These are phyloP conservation scores for Phytophthora sansomeana DNA, from an alignment of 352 stramenopile species.

Conservation along the genomic window DNA sequence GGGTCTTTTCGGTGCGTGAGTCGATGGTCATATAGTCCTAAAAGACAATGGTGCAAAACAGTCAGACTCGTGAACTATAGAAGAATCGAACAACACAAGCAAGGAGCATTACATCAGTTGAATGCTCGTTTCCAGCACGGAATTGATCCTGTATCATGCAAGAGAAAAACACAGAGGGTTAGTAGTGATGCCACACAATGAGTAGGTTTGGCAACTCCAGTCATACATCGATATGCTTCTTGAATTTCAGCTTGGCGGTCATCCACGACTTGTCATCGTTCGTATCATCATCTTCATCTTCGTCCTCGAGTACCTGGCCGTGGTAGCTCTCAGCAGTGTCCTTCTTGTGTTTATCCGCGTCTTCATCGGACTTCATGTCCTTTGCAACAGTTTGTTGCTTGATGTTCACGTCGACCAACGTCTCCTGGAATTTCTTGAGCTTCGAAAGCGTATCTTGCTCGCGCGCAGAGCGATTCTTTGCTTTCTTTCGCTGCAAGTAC, in stretches of 20 bases:
- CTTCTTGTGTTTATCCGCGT: conserved; percentile 11
- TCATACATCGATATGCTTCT: conserved; percentile 89
- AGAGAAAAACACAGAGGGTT: conserved; percentile 12
- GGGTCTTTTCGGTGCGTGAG: conserved; percentile 41
- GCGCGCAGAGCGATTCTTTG: conserved; percentile 52
- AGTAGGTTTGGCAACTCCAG: background rate
- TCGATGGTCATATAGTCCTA: conserved; percentile 85
- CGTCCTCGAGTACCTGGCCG: conserved; percentile 68
- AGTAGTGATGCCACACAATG: background rate
- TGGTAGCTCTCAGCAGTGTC: conserved; percentile 51
- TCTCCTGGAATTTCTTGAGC: conserved; percentile 69
- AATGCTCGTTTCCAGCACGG: conserved; percentile 59
- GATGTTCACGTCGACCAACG: conserved; percentile 53
- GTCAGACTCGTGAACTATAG: background rate
- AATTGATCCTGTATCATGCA: conserved; percentile 69
- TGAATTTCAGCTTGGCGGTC: conserved; percentile 90
- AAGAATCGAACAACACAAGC: conserved; percentile 4
- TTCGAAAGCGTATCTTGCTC: conserved; percentile 79
- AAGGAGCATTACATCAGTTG: conserved; percentile 52
- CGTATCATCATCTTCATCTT: conserved; percentile 44
- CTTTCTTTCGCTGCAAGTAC: conserved; percentile 73
- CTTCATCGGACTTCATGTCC: conserved; percentile 7
- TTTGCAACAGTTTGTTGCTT: conserved; percentile 8
- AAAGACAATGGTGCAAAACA: background rate
- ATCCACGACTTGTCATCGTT: conserved; percentile 81